phyloP scores from a whole-genome alignment of 139 green algal genomes.

The Picochlorum costavermella region DNA sequence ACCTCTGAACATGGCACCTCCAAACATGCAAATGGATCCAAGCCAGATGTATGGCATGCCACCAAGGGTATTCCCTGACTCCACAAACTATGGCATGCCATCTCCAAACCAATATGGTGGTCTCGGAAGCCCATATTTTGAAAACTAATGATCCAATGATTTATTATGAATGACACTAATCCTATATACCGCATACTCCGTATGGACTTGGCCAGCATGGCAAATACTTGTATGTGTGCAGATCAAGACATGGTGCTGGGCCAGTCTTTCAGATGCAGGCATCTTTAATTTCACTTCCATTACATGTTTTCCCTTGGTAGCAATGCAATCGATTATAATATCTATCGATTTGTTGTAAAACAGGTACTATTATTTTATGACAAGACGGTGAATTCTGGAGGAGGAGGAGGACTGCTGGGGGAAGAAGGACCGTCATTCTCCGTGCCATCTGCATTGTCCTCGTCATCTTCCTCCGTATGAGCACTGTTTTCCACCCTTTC shows the following conservation, averaged over 20 bases:
- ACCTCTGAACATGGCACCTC: too few species aligned
- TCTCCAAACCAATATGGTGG: background rate
- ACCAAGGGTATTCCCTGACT: background rate
- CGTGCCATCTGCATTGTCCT: conserved; percentile 16
- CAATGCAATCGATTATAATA: background rate
- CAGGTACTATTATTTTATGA: background rate
- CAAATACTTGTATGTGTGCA: too few species aligned
- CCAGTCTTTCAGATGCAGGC: too few species aligned
- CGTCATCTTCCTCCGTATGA: background rate
- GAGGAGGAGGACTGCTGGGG: background rate
- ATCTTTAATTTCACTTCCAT: too few species aligned
- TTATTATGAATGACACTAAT: too few species aligned
- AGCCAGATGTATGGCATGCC: conserved; percentile 1
- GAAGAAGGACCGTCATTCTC: background rate
- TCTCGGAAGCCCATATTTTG: background rate
- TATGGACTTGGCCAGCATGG: too few species aligned
- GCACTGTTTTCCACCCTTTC: background rate
- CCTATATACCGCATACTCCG: too few species aligned
- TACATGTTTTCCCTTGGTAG: too few species aligned
- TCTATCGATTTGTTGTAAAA: background rate
- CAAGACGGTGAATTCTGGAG: conserved; percentile 29
- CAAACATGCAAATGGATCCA: too few species aligned
- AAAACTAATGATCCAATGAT: background rate
- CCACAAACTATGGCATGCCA: background rate
- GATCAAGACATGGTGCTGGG: too few species aligned